Evolutionary conservation across 495 filamentous ascomycete genomes (phyloP).

Genomic region (Glonium stellatum): DNA sequence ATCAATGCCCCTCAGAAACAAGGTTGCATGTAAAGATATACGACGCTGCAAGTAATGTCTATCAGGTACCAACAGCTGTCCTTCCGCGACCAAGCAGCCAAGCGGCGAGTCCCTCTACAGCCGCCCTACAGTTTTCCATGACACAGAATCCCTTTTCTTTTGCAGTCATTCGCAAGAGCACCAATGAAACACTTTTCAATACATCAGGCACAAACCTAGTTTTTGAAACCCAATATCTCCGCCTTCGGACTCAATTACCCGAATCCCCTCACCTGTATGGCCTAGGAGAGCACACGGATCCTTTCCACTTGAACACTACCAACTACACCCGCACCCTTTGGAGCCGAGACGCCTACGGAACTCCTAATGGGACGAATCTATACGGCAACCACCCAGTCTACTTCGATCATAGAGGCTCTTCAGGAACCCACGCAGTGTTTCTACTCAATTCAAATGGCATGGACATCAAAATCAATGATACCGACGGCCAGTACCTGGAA

Average conservation of each 20-base stretch:
- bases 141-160: conserved; percentile 70
- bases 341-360: conserved; percentile 67
- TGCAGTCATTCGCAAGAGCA: conserved; percentile 53
- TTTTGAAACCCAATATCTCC: conserved; percentile 75
- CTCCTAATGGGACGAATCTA: conserved; percentile 62
- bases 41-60: conserved; percentile 65
- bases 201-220: conserved; percentile 61
- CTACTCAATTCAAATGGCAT: conserved; percentile 78
- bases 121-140: conserved; percentile 57
- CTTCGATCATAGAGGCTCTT: conserved; percentile 63
- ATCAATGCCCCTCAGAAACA: conserved; percentile 12
- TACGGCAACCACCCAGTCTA: conserved; percentile 86
- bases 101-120: conserved; percentile 5
- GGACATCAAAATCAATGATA: conserved; percentile 72
- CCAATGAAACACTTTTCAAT: conserved; percentile 69
- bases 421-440: conserved; percentile 71
- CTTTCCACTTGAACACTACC: conserved; percentile 63
- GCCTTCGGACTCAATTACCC: conserved; percentile 62
- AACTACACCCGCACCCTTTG: conserved; percentile 77
- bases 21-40: conserved; percentile 80
- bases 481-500: conserved; percentile 65
- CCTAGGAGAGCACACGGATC: conserved; percentile 72
- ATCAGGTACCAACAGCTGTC: conserved; percentile 69
- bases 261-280: conserved; percentile 67
- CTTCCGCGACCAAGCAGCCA: conserved; percentile 51